Evolutionary conservation across 75 land plant genomes (phyloP).

Genomic region (Pinus tabuliformis): DNA sequence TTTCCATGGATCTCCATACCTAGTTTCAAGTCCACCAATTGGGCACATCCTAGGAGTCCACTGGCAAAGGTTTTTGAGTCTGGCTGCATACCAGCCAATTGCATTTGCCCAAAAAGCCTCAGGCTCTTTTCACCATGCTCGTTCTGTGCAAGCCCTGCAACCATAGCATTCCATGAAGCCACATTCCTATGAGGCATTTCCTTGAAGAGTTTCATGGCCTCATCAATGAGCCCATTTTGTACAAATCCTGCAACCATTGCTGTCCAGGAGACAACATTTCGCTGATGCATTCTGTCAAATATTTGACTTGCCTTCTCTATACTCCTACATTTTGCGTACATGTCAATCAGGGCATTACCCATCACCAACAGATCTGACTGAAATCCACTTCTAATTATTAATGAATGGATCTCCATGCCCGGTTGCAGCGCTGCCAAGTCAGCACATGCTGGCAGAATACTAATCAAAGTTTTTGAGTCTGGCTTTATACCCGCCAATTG

Average conservation of each 20-base stretch:
- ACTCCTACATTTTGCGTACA: slow-evolving; percentile 36
- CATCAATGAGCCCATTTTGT: slow-evolving; percentile 12
- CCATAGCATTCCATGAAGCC: slow-evolving; percentile 39
- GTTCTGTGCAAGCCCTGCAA: slow-evolving; percentile 33
- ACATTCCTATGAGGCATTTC: slow-evolving; percentile 18
- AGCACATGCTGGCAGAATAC: slow-evolving; percentile 25
- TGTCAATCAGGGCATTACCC: slow-evolving; percentile 26
- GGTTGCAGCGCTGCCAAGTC: slow-evolving; percentile 10
- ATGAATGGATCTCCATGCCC: slow-evolving; percentile 35
- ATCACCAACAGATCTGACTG: slow-evolving; percentile 12
- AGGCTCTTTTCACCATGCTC: slow-evolving; percentile 27
- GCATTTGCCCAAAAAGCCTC: slow-evolving; percentile 18
- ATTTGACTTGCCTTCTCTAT: slow-evolving; percentile 21
- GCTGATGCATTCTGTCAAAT: slow-evolving; percentile 30
- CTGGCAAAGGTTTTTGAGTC: slow-evolving; percentile 7
- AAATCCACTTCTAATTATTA: slow-evolving; percentile 22
- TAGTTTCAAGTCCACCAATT: not conserved
- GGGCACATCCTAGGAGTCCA: not conserved
- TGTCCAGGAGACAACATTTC: slow-evolving; percentile 35
- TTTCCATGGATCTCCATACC: slow-evolving; percentile 18
- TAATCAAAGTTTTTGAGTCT: slow-evolving; percentile 23
- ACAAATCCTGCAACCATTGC: slow-evolving; percentile 31
- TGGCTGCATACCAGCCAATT: slow-evolving; percentile 1
- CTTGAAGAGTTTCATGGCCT: slow-evolving; percentile 22
- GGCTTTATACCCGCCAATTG: no score